Evolutionary conservation across 768 basidiomycete genomes (phyloP), one percentile per base, ranked within the genome.

Genomic region (Mycena maculata): DNA sequence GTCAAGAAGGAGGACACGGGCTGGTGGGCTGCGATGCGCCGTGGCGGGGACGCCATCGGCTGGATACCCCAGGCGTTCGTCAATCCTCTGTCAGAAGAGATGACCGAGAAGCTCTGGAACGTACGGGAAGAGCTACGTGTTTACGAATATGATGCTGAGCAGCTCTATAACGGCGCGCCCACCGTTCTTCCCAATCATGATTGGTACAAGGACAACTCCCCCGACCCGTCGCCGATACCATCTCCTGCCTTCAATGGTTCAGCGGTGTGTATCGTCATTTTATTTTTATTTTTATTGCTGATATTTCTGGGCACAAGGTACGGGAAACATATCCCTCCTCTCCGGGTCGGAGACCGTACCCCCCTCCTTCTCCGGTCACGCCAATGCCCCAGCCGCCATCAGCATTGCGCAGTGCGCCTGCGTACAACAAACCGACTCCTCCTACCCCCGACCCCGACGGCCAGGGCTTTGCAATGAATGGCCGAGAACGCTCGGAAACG

Each of bases 1-100:
- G 81, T 94, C 48, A 88, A 88, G 76, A 83, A 86, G 76, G 91
- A 93, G 76, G 82, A 85, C 15, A 86, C 88, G 2, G 92, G 93
- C 12, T 94, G 92, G 92, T 94, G 92, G 91, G 92, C 90, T 22
- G 93, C 92, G 22, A 85, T 91, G 78, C 82, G 87, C 25, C 77
- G 78, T 13, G 82, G 82, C 39, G 85, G 84, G 15, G 79, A 84
- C 53, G 75, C 77, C 36, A 82, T 92, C 33, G 91, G 92, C 49
- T 94, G 93, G 93, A 88, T 94, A 64, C 92, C 92, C 12, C 85
- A 87, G 68, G 87, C 89, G 2, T 94, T 87, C 76, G 90, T 94
- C 7, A 81, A 80, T 54, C 81, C 84, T 2, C 78, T 93, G 12
- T 77, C 84, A 11, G 80, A 81, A 31, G 83, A 86, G 38, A 85